Base-by-base conservation (phyloP, 2,329 filamentous ascomycete species). In the Volutella citrinella region DNA sequence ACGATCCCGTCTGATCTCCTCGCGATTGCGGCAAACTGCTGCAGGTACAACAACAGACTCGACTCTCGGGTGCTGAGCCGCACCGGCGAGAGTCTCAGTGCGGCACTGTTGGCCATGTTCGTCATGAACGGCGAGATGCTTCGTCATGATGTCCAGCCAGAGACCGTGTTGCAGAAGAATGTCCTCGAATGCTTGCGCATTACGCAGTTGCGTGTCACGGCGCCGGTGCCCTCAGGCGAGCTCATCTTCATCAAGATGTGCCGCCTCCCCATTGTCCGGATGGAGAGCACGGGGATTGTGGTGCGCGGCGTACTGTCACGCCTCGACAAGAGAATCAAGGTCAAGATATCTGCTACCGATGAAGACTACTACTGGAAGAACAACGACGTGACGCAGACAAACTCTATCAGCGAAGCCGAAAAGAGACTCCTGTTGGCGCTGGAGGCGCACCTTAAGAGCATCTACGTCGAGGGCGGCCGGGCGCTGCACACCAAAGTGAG, bases 171-270 rank as follows among this genome's bases (percentile, higher is more conserved):
- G 26, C 26, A 27, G 19, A 15, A 27, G 19, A 27, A 18, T 18
- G 15, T 27, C 5, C 26, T 27, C 26, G 26, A 27, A 15, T 27
- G 15, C 19, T 18, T 27, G 26, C 26, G 14, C 26, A 27, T 18
- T 12, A 18, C 15, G 19, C 17, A 27, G 10, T 18, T 27, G 15
- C 26, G 13, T 6, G 13, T 27, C 15, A 18, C 13, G 13, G 16
- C 26, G 12, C 26, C 26, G 26, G 16, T 27, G 3, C 26, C 17
- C 16, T 15, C 26, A 12, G 26, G 16, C 12, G 26, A 27, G 26
- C 19, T 27, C 16, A 27, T 27, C 26, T 27, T 27, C 26, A 27
- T 27, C 15, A 27, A 27, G 15, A 27, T 27, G 26, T 27, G 15
- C 14, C 26, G 26, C 14, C 26, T 27, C 13, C 26, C 26, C 10